Base-by-base conservation (phyloP, 768 basidiomycete species). In the Tricholoma hemisulphureum region DNA sequence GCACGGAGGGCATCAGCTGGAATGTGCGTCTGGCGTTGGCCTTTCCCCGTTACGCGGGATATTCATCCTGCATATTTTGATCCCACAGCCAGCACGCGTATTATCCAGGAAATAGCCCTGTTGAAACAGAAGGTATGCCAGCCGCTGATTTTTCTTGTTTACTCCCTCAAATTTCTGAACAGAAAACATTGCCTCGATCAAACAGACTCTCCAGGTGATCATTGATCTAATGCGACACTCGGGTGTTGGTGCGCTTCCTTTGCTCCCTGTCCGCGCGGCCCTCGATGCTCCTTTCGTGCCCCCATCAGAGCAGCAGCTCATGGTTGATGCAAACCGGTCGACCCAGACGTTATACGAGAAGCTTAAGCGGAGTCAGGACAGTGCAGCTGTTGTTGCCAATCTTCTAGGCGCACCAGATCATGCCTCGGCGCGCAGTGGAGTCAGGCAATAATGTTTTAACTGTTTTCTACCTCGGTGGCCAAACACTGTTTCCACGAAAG, bases 211-310 rank as follows among this genome's bases (percentile, higher is more conserved):
- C 1, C 71, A 76, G 11, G 53, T 71, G 1, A 73, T 87, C 10
- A 70, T 75, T 4, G 80, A 85, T 9, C 59, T 79, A 29, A 71
- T 89, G 59, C 77, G 80, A 2, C 76, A 82, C 52, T 80, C 82
- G 0, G 88, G 88, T n/a, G 79, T 89, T 16, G 88, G 87, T 2
- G 86, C 84, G 1, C 77, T 87, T 48, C 87, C 88, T 1, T 61
- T 85, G 9, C 68, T 81, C 4, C 71, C 73, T 1, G 43, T 63
- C 20, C 59, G 50, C 18, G 9, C 37, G 1, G 61, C 62, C 2
- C 52, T 55, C 11, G 57, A 62, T 35, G 60, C 41, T 39, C 45
- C 51, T 31, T 56, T 67, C 14, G 59, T 68, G 0, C 65, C 73
- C 13, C 82, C 77, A 1, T 75, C 71, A 0, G 84, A 84, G 63